Base-by-base conservation (phyloP, 768 basidiomycete genomes). In the Mrakia frigida region DNA sequence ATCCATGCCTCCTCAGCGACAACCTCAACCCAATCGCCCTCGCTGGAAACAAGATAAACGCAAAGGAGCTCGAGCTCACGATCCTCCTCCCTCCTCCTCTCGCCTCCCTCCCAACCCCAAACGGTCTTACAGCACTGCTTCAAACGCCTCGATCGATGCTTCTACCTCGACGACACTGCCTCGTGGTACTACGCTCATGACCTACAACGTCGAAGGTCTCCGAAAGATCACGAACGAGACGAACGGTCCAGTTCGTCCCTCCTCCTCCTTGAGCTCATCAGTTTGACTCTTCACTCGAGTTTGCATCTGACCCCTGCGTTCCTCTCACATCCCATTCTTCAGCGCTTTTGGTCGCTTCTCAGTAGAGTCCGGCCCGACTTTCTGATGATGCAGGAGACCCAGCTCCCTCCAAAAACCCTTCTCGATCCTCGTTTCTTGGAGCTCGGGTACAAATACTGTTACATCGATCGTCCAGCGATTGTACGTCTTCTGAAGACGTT, bases 131-230 rank as follows among this genome's bases (percentile, higher is more conserved):
- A 25, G 18, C 60, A n/a, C 60, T 18, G 11, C 16, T 37, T 11
- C 6, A 33, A 3, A 2, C 28, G 35, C 31, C 13, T 23, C 33
- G 2, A n/a, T n/a, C n/a, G n/a, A n/a, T n/a, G n/a, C n/a, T n/a
- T n/a, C n/a, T n/a, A n/a, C n/a, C n/a, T n/a, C n/a, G n/a, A n/a
- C n/a, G n/a, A 13, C 9, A 13, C 2, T 14, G 10, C 63, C 63
- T 35, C 63, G 63, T 18, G 33, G 33, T 6, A 33, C 33, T 0
- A 65, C 35, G 3, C 23, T 65, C 35, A 65, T 65, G 63, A 65
- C 63, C 33, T 65, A 18, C 63, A 65, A 65, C 63, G 16, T 65
- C 63, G 37, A 65, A 5, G 63, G 63, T 11, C 63, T 65, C 63
- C 9, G 18, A 14, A 31, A 35, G 63, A 33, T 37, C 33, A 35